Percentiles rank a stretch among this genome's conserved stretches.
These are phyloP conservation scores for Vanrija sp. DNA, from an alignment of 1,284 basidiomycete genomes.

Conservation along the genomic window DNA sequence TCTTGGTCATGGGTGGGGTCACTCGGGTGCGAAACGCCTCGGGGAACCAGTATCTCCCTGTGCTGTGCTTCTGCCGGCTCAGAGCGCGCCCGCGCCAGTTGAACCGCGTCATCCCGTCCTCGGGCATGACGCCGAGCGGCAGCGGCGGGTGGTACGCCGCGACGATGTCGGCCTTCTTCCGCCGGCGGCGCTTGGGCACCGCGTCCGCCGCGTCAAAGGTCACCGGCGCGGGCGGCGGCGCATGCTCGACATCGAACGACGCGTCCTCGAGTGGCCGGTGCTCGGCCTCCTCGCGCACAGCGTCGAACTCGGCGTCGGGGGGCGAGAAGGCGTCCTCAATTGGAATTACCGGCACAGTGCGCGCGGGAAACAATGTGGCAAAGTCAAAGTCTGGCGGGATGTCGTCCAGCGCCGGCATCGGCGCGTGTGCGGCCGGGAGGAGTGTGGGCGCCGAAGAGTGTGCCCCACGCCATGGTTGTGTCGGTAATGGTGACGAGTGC, in stretches of 20 bases:
- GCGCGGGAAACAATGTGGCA: too few species aligned
- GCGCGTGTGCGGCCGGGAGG: too few species aligned
- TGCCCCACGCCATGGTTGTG: too few species aligned
- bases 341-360: too few species aligned
- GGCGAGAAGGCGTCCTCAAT: background rate
- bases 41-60: conserved; percentile 24
- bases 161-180: background rate
- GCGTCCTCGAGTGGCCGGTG: background rate
- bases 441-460: too few species aligned
- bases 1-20: conserved; percentile 40
- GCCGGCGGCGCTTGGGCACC: conserved; percentile 8
- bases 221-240: background rate
- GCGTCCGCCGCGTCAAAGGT: conserved; percentile 9
- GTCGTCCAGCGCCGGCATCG: too few species aligned
- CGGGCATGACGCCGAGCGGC: conserved; percentile 21
- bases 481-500: too few species aligned
- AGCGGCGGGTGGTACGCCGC: conserved; percentile 5
- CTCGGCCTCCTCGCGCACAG: background rate
- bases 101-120: conserved; percentile 31
- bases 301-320: background rate
- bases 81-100: conserved; percentile 33
- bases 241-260: background rate
- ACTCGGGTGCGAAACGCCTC: conserved; percentile 29
- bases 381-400: too few species aligned
- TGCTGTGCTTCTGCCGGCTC: background rate